Evolutionary conservation across 352 stramenopile genomes (phyloP).

Genomic region (Pythium aristosporum): DNA sequence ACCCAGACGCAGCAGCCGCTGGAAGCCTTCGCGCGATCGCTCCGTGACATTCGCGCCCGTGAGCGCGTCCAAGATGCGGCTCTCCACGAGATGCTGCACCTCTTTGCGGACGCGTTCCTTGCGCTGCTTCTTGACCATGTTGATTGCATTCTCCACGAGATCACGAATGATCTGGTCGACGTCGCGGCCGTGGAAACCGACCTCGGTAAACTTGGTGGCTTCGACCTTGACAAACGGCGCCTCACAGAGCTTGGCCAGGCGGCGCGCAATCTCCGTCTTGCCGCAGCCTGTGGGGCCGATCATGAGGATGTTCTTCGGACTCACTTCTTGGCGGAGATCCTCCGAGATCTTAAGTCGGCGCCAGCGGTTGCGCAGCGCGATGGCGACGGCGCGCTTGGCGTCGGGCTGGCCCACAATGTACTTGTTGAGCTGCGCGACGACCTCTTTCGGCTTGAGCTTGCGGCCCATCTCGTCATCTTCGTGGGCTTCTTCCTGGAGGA

Average conservation of each 20-base stretch:
- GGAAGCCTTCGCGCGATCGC: conserved; percentile 90
- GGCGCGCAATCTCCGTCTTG: conserved; percentile 98
- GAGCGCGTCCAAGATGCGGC: conserved; percentile 94
- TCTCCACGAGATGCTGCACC: conserved; percentile 93
- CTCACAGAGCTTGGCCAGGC: conserved; percentile 96
- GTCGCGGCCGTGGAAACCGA: conserved; percentile 99
- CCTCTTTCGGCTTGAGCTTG: conserved; percentile 90
- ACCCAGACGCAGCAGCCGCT: conserved; percentile 85
- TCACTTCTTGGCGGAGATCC: conserved; percentile 89
- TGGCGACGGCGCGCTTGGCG: conserved; percentile 97
- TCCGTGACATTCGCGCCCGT: conserved; percentile 84
- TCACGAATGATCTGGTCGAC: conserved; percentile 99
- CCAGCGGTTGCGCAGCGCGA: conserved; percentile 98
- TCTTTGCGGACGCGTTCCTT: conserved; percentile 92
- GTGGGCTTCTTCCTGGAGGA: conserved; percentile 32
- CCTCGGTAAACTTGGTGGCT: conserved; percentile 99
- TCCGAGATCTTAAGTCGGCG: conserved; percentile 94
- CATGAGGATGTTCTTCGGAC: conserved; percentile 99
- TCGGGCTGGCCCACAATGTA: conserved; percentile 98
- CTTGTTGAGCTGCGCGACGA: conserved; percentile 95
- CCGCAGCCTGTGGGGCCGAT: conserved; percentile 98
- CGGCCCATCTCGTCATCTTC: conserved; percentile 61
- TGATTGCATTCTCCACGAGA: conserved; percentile 97
- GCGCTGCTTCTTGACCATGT: conserved; percentile 94
- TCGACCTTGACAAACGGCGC: conserved; percentile 98